Evolutionary conservation across 495 filamentous ascomycete genomes (phyloP), one percentile per base, ranked within the genome.

Genomic region (Tuber microsphaerosporum): DNA sequence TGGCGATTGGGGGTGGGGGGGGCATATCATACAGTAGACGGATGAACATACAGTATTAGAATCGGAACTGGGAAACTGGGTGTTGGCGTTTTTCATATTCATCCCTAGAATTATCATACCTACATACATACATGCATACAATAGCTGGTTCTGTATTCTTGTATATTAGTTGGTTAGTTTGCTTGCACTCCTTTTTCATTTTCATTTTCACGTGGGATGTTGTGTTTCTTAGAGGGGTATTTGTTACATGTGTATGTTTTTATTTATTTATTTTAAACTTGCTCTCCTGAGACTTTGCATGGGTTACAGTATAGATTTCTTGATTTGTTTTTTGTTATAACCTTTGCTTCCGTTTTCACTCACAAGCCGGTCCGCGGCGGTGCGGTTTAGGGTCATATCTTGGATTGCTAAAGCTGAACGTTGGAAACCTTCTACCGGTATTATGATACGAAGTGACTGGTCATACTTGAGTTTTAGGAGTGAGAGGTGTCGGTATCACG

Each of bases 31-130:
- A 65, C n/a, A n/a, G 56, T 65, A 65, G n/a, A 31, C 48, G 48
- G 48, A 12, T 56, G 22, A 26, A 56, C 20, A 56, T 56, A 56
- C 22, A n/a, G 56, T 56, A 56, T 56, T 56, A 51, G 46, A 56
- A 56, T 56, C 51, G 51, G 51, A 56, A 56, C 51, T 56, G 51
- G 51, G 51, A 56, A 31, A 65, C 26, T 65, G 56, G 56, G n/a
- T 31, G 12, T 65, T 65, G 56, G 56, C 56, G 56, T 65, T 65
- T 65, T 65, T 65, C 26, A 31, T 65, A 31, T 65, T 56, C 22
- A 56, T 56, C 48, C 48, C 1, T 65, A 65, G 56, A 65, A 65
- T 65, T 65, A 31, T 65, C 26, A 31, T 26, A 12, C 48, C n/a
- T n/a, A 12, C 48, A 46, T 20, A 48, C 45, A 48, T 20, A 20